Conservation (phyloP, 2,329 filamentous ascomycete genomes). For the Stachybotrys chartarum region DNA sequence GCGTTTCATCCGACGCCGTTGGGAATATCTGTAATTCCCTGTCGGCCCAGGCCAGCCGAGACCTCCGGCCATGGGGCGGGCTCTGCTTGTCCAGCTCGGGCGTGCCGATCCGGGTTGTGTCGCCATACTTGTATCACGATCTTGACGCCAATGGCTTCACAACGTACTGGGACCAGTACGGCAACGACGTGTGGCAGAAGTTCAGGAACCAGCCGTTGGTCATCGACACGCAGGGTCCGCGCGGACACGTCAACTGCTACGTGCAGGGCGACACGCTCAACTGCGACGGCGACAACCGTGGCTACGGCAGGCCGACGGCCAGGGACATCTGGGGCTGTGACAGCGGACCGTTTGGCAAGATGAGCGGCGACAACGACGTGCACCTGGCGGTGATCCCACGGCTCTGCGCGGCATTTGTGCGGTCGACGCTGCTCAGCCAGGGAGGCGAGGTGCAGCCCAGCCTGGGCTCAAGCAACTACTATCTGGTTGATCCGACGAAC, state of each 20-base stretch:
- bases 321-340: conserved; percentile 45
- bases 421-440: conserved; percentile 37
- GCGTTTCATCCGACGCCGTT: conserved; percentile 28
- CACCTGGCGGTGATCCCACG: conserved; percentile 37
- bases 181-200: conserved; percentile 36
- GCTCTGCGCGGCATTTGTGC: conserved; percentile 42
- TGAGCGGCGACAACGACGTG: conserved; percentile 26
- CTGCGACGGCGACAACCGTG: conserved; percentile 34
- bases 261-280: conserved; percentile 24
- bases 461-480: conserved; percentile 31
- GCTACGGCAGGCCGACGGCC: conserved; percentile 34
- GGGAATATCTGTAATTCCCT: conserved; percentile 32
- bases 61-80: conserved; percentile 35
- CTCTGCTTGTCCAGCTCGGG: conserved; percentile 31
- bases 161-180: conserved; percentile 37
- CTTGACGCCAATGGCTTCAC: conserved; percentile 26
- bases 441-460: conserved; percentile 41
- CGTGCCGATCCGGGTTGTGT: conserved; percentile 35
- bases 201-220: conserved; percentile 30
- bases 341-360: conserved; percentile 35
- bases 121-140: conserved; percentile 33
- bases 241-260: conserved; percentile 32
- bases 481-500: conserved; percentile 34
- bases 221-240: conserved; percentile 33
- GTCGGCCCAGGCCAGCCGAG: conserved; percentile 23